Evolutionary conservation across 2,329 filamentous ascomycete species (phyloP), one percentile per base, ranked within the genome.

Genomic region (Graphium sp.): DNA sequence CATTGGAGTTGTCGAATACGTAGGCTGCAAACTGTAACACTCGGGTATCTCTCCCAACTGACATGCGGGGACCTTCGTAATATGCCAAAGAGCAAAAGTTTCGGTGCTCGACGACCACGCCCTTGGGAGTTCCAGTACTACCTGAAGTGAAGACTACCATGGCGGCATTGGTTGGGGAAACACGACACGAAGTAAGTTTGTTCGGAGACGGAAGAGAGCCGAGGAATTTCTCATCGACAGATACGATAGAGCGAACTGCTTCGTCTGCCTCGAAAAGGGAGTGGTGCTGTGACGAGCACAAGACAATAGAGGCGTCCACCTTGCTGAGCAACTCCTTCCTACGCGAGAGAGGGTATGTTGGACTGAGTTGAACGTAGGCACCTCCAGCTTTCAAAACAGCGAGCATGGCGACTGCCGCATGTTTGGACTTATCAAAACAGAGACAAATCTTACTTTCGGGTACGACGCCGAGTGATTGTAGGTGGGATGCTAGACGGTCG

Each of bases 101-200:
- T 5, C 7, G 6, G 15, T 30, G 21, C 15, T 37, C 35, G 10
- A 46, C 36, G 15, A 61, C 47, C n/a, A 63, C 56, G 20, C 60
- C 61, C 43, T 66, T 66, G 3, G 61, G 61, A 19, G 46, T 45
- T 4, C 61, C 61, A 1, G 60, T 64, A 13, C 54, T 60, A 11
- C 61, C 61, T 11, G 60, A 64, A n/a, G 62, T 65, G 37, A 64
- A 66, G 39, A 62, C 57, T 35, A 63, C 55, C 19, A 48, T 46
- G 1, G 33, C 33, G 10, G 33, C 19, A 18, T 31, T 21, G 11
- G 17, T 19, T 4, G 33, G 17, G 1, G 26, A 6, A 16, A 29
- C 21, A 9, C 8, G 31, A 29, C 24, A 37, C 18, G 13, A 25
- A 15, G n/a, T 35, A 7, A 30, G 21, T 20, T 35, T 33, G 16